Percentiles rank a stretch among this genome's conserved stretches.
Conservation (phyloP, 805 yeast species). For the Pichia californica region DNA sequence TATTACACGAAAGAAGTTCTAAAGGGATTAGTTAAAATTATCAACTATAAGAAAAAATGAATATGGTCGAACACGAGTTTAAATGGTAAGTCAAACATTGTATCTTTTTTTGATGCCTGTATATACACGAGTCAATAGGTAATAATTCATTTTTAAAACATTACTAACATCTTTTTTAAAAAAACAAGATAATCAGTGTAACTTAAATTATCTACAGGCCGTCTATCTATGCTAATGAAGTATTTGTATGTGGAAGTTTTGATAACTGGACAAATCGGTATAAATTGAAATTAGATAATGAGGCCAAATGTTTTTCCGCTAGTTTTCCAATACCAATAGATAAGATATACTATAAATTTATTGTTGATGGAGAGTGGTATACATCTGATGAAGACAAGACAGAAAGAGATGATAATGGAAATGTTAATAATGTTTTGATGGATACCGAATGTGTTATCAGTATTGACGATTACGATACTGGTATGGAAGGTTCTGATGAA, state of each 20-base stretch:
- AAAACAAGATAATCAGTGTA: too few species aligned
- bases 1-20: too few species aligned
- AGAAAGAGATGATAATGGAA: constrained; percentile 39
- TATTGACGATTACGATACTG: too few species aligned
- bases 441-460: too few species aligned
- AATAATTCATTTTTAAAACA: too few species aligned
- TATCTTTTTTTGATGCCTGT: too few species aligned
- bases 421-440: constrained; percentile 40
- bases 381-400: constrained; percentile 33
- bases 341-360: constrained; percentile 42
- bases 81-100: not conserved
- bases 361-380: constrained; percentile 54
- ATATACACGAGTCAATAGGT: too few species aligned
- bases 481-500: constrained; percentile 24
- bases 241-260: constrained; percentile 54
- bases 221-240: constrained; percentile 27
- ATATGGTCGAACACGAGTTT: not conserved
- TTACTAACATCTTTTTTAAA: too few species aligned
- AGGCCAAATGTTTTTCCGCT: constrained; percentile 25
- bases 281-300: constrained; percentile 35
- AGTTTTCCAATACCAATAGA: not conserved
- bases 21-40: too few species aligned
- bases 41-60: too few species aligned
- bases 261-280: constrained; percentile 50
- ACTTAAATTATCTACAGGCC: constrained; percentile 23